Conservation (phyloP, 2,329 filamentous ascomycete species). For the Nothomitra cinnamomea region DNA sequence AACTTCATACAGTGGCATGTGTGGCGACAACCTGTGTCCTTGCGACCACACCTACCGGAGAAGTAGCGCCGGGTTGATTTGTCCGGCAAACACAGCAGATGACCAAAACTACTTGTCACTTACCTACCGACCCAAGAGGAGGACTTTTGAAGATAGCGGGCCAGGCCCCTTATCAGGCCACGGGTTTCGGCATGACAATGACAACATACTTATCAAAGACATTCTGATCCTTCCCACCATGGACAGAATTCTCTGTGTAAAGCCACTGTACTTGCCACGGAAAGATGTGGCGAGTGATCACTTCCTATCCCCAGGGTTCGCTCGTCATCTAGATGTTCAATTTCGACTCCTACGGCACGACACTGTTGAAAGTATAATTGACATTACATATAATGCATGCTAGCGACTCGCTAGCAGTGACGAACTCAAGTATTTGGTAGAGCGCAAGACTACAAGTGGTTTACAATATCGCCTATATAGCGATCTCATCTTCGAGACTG, state of each 20-base stretch:
- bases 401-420: slow-evolving; percentile 8
- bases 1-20: background rate
- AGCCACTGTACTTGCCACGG: slow-evolving; percentile 11
- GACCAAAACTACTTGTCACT: background rate
- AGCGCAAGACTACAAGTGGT: slow-evolving; percentile 10
- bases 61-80: background rate
- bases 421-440: slow-evolving; percentile 9
- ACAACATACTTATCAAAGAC: slow-evolving; percentile 11
- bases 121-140: background rate
- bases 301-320: slow-evolving; percentile 8
- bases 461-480: slow-evolving; percentile 11
- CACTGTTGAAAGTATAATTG: slow-evolving; percentile 11
- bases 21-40: background rate
- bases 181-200: slow-evolving; percentile 13
- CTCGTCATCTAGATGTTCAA: slow-evolving; percentile 12
- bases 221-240: slow-evolving; percentile 14
- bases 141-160: slow-evolving; percentile 14
- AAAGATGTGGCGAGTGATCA: slow-evolving; percentile 9
- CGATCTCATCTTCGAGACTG: slow-evolving; percentile 11
- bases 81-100: background rate
- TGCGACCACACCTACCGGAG: background rate
- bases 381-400: slow-evolving; percentile 12
- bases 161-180: slow-evolving; percentile 13
- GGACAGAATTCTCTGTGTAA: slow-evolving; percentile 12
- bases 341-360: slow-evolving; percentile 15